These are phyloP conservation scores for Epichloe sibirici DNA, from an alignment of 2,329 filamentous ascomycete species.

Conservation along the genomic window DNA sequence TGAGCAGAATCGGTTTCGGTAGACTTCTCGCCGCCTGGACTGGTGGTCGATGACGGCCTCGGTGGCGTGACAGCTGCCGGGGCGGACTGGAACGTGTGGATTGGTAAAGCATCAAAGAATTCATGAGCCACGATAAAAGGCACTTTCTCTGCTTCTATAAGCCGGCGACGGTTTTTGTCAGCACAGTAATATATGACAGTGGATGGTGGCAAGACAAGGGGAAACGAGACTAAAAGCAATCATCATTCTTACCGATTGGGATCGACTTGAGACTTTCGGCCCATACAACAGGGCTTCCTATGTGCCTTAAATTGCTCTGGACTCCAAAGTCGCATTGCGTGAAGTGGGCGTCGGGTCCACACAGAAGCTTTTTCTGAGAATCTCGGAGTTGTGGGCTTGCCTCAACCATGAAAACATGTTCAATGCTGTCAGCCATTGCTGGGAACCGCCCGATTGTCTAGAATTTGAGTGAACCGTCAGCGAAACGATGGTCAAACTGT, in stretches of 20 bases:
- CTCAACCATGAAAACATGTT: constrained; percentile 88
- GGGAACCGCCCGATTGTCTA: constrained; percentile 80
- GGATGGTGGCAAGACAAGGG: neutral
- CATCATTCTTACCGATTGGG: constrained; percentile 45
- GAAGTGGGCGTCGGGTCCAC: constrained; percentile 55
- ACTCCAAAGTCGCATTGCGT: constrained; percentile 62
- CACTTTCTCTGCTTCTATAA: constrained; percentile 50
- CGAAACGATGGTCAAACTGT: neutral
- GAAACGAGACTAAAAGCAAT: neutral
- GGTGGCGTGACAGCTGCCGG: constrained; percentile 16
- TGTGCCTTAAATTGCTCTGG: constrained; percentile 64
- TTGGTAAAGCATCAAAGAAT: constrained; percentile 95
- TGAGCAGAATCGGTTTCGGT: neutral
- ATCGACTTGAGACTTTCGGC: constrained; percentile 80
- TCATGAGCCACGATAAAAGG: constrained; percentile 96
- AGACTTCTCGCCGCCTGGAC: neutral
- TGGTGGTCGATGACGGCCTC: constrained; percentile 13
- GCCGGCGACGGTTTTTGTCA: neutral
- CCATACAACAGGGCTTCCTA: constrained; percentile 69
- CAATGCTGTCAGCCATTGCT: constrained; percentile 60
- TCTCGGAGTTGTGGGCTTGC: constrained; percentile 70
- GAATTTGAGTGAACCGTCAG: neutral
- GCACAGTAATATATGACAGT: neutral
- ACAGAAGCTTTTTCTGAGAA: constrained; percentile 71
- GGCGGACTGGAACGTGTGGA: constrained; percentile 84